These are phyloP conservation scores for Hyaloscypha bicolor DNA, from an alignment of 495 filamentous ascomycete species.

Conservation along the genomic window DNA sequence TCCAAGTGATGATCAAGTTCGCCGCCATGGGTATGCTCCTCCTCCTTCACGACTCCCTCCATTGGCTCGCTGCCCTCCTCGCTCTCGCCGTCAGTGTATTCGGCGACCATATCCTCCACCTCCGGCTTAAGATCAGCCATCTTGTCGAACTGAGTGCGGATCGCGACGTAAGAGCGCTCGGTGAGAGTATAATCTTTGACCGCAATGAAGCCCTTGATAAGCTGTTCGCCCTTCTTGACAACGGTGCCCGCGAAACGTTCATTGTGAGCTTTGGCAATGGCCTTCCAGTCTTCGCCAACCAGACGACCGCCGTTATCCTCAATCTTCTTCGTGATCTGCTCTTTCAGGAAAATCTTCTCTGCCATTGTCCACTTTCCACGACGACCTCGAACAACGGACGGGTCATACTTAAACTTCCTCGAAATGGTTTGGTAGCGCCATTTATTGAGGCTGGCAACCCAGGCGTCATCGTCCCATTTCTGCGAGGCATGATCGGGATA, in stretches of 20 bases:
- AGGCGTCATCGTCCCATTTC: neutral
- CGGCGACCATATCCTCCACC: neutral
- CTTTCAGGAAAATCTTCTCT: neutral
- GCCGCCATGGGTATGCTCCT: neutral
- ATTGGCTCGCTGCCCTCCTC: neutral
- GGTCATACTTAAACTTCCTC: slow-evolving; percentile 1
- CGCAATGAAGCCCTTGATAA: neutral
- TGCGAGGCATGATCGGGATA: neutral
- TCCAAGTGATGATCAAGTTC: slow-evolving; percentile 8
- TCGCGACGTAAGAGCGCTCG: neutral
- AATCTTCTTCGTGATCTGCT: neutral
- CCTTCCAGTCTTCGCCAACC: neutral
- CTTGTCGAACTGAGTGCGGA: neutral
- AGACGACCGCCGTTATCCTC: neutral
- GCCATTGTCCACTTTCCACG: slow-evolving; percentile 2
- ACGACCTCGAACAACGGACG: neutral
- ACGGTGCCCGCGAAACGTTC: neutral
- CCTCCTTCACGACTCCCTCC: neutral
- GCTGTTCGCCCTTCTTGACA: neutral
- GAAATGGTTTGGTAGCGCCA: slow-evolving; percentile 12
- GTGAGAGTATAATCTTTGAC: slow-evolving; percentile 1
- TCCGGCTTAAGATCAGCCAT: neutral
- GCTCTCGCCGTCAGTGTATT: neutral
- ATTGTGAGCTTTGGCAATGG: slow-evolving; percentile 9
- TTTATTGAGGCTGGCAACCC: slow-evolving; percentile 9